Conservation (phyloP, 495 filamentous ascomycete genomes). For the Ascobolus immersus region DNA sequence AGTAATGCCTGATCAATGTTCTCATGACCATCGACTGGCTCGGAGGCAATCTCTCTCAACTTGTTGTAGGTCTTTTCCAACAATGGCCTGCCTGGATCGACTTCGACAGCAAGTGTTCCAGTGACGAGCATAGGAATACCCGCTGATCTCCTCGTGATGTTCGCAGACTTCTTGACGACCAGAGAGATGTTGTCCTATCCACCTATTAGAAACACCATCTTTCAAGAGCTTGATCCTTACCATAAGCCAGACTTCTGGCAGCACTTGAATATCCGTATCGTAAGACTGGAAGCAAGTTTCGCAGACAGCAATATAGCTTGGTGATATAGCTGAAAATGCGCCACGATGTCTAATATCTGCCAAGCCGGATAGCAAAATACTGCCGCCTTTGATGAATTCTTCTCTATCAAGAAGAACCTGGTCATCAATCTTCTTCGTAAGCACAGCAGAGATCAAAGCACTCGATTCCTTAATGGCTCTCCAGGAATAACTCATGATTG, state of each 20-base stretch:
- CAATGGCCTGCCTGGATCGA: conserved; percentile 29
- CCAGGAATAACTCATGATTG: conserved; percentile 78
- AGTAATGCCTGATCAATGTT: conserved; percentile 22
- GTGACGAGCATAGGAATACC: conserved; percentile 68
- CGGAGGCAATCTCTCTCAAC: conserved; percentile 28
- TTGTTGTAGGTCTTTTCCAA: conserved; percentile 10
- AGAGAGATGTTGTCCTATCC: neutral
- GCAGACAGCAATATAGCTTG: conserved; percentile 63
- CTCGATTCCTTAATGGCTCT: conserved; percentile 68
- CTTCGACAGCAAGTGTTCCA: conserved; percentile 39
- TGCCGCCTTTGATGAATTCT: conserved; percentile 33
- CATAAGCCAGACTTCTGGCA: conserved; percentile 16
- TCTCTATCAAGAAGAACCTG: conserved; percentile 16
- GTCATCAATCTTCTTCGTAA: conserved; percentile 20
- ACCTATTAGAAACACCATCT: conserved; percentile 30
- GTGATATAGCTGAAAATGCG: conserved; percentile 78
- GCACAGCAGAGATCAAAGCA: conserved; percentile 31
- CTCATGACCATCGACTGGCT: conserved; percentile 23
- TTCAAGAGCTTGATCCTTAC: conserved; percentile 23
- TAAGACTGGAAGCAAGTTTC: conserved; percentile 27
- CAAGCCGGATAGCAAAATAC: conserved; percentile 53
- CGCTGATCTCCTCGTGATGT: conserved; percentile 70
- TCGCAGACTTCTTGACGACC: conserved; percentile 8
- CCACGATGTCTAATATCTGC: conserved; percentile 67
- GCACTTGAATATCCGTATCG: conserved; percentile 20